Evolutionary conservation across 2,329 filamentous ascomycete species (phyloP).

Genomic region (Neonectria faginata): DNA sequence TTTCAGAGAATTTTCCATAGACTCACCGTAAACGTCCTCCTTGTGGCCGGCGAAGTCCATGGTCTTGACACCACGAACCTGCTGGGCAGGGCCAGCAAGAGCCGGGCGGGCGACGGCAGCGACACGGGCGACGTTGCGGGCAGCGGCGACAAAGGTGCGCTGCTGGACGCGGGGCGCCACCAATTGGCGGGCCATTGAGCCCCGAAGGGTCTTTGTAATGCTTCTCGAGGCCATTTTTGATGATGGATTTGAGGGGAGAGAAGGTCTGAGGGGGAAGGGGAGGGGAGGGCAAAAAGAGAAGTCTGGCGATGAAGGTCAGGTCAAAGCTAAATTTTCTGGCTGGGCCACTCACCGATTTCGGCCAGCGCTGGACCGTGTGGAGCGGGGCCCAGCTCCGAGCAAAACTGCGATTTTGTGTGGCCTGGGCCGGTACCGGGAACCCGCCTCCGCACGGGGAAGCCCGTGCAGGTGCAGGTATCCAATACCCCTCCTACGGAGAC

Average conservation of each 20-base stretch:
- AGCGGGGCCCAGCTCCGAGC: constrained; percentile 36
- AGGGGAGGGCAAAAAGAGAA: constrained; percentile 41
- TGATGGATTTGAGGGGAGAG: constrained; percentile 42
- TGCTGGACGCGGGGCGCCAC: constrained; percentile 67
- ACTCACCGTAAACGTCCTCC: constrained; percentile 91
- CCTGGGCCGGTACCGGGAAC: constrained; percentile 18
- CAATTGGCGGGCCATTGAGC: constrained; percentile 73
- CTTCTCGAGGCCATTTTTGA: constrained; percentile 81
- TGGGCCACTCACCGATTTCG: constrained; percentile 42
- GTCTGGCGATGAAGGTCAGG: constrained; percentile 45
- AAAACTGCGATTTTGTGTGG: constrained; percentile 25
- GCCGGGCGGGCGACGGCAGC: constrained; percentile 65
- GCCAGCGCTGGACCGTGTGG: constrained; percentile 34
- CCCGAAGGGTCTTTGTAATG: constrained; percentile 76
- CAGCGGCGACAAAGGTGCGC: constrained; percentile 72
- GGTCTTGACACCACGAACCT: constrained; percentile 93
- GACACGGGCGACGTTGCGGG: constrained; percentile 66
- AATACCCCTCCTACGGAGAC: constrained; percentile 11
- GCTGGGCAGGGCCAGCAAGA: constrained; percentile 64
- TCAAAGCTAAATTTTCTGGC: constrained; percentile 41
- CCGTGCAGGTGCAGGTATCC: constrained; percentile 5
- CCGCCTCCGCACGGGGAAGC: constrained; percentile 11
- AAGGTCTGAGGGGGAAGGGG: constrained; percentile 45
- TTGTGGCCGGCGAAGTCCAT: constrained; percentile 97
- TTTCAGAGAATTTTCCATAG: neutral